Conservation (phyloP, 1,139 yeast species). For the Pichia sp. region DNA sequence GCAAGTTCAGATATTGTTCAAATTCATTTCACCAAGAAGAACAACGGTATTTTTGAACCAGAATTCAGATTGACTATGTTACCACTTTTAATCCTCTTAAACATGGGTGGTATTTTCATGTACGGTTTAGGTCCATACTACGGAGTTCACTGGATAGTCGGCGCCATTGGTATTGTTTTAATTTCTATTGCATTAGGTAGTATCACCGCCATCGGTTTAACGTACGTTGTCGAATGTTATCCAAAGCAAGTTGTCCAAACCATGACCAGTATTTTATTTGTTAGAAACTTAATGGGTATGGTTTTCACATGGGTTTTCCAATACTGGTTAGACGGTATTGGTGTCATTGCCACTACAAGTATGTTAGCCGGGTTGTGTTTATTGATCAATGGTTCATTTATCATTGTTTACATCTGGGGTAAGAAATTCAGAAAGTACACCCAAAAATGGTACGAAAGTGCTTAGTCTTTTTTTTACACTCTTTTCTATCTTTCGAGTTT, state of each 20-base stretch:
- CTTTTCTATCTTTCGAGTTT: too few relatives aligned
- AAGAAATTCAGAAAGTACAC: conserved; percentile 9
- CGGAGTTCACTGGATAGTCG: conserved; percentile 43
- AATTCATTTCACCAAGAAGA: conserved; percentile 61
- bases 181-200: conserved; percentile 48
- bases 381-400: conserved; percentile 33
- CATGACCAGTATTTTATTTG: conserved; percentile 41
- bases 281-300: conserved; percentile 47
- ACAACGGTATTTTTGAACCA: conserved; percentile 39
- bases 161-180: conserved; percentile 47
- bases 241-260: conserved; percentile 47
- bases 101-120: conserved; percentile 62
- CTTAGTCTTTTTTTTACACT: too few relatives aligned
- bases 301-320: conserved; percentile 36
- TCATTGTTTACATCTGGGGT: conserved; percentile 5
- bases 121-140: conserved; percentile 65
- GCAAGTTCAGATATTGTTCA: conserved; percentile 59
- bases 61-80: conserved; percentile 38
- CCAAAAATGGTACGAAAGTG: conserved; percentile 3
- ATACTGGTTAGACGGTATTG: conserved; percentile 41
- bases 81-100: conserved; percentile 33
- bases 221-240: conserved; percentile 57
- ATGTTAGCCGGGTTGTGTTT: conserved; percentile 43
- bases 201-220: conserved; percentile 52
- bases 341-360: conserved; percentile 38